phyloP scores from a whole-genome alignment of 257 asterid species.

The Nicotiana obtusifolia region DNA sequence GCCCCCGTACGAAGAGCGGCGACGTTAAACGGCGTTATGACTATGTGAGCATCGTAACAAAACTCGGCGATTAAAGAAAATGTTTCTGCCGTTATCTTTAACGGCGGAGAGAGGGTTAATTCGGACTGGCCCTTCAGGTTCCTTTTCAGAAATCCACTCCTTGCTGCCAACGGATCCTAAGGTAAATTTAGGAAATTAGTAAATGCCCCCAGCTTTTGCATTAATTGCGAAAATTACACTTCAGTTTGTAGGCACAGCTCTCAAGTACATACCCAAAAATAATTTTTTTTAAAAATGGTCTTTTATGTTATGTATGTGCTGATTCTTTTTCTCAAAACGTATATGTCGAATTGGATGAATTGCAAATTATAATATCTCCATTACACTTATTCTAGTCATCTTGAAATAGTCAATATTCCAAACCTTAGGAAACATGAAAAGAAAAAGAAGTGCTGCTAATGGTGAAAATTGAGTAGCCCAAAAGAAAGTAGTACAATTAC shows the following conservation, averaged over 20 bases:
- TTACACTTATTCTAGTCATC: neutral
- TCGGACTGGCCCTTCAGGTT: constrained; percentile 42
- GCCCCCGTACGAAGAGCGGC: constrained; percentile 82
- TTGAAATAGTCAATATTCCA: neutral
- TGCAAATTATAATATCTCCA: neutral
- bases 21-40: constrained; percentile 65
- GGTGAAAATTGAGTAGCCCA: neutral
- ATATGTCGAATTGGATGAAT: neutral
- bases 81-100: constrained; percentile 64
- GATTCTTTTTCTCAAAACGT: too few species aligned
- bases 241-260: neutral
- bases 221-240: constrained; percentile 21
- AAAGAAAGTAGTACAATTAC: neutral
- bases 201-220: constrained; percentile 30
- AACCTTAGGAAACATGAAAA: neutral
- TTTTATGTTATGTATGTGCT: neutral
- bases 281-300: neutral
- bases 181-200: constrained; percentile 13
- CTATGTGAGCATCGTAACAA: constrained; percentile 53
- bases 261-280: neutral
- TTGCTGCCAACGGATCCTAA: constrained; percentile 56
- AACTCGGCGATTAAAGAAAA: constrained; percentile 59
- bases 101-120: constrained; percentile 76
- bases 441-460: neutral
- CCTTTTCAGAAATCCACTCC: constrained; percentile 55